Base-by-base conservation (phyloP, 352 stramenopile species). In the Phytophthora tentaculata region DNA sequence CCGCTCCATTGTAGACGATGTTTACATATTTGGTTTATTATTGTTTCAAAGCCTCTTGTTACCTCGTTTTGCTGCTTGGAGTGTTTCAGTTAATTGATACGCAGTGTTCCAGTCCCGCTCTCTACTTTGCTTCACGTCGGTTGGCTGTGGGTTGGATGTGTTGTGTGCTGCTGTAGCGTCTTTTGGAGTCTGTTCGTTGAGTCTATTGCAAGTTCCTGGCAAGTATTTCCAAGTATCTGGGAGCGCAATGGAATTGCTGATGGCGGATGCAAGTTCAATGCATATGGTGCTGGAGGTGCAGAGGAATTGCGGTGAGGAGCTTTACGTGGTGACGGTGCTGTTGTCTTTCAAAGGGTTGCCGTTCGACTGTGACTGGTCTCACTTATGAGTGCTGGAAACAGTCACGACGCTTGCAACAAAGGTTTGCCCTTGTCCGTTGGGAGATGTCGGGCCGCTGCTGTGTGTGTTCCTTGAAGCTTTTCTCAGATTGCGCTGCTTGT, bases 321-420 rank as follows among this genome's bases (percentile, higher is more conserved):
- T 57, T 24, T 10, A 39, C 16, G 19, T 69, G 63, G 39, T 54
- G 63, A 61, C 13, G 37, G 47, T 26, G 45, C 41, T 26, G 51
- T 14, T 24, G 22, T 71, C 26, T 77, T 39, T 35, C 41, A 63
- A 59, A 64, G 62, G 54, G 73, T 80, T 78, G 75, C 60, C 70
- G 63, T 72, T 56, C 70, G 70, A 77, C 57, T 69, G 61, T 56
- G 35, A 67, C 61, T 51, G 49, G 32, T 13, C 61, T 67, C 61
- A 39, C 37, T 73, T 67, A 9, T 66, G 35, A 61, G 58, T 28
- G 17, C 55, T 51, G 47, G 57, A 56, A 67, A 37, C 45, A 60
- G 61, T 90, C 82, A 90, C 76, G 76, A 75, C 50, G 73, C 37
- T 70, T 66, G 65, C 71, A 90, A 90, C 69, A 90, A 87, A 88